Base-by-base conservation (phyloP, 768 basidiomycete species). In the Artomyces pyxidatus region DNA sequence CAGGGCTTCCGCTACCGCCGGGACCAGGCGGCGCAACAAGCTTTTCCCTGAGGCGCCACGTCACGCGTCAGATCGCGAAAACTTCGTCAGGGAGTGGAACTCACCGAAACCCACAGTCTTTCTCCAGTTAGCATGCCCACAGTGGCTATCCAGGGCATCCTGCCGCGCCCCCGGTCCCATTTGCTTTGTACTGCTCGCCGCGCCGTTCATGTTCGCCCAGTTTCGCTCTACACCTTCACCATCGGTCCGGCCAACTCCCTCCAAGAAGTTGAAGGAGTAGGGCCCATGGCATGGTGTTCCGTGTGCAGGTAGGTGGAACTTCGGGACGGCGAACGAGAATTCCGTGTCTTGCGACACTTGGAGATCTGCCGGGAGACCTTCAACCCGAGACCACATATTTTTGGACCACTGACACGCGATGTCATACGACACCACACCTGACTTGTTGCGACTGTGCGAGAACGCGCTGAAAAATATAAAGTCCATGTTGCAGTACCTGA, bases 191-290 rank as follows among this genome's bases (percentile, higher is more conserved):
- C 66, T 65, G 4, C 48, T 17, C 4, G 67, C 59, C 0, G 61
- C 27, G 0, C 52, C 54, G 45, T 68, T 66, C 9, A 61, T 55
- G 21, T 58, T 29, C 0, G 65, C 54, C 67, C 66, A 71, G 0
- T 55, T 57, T 1, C 61, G 51, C 51, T 71, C 68, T 6, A 61
- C 52, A 0, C 58, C 65, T 39, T 71, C 69, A 1, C 69, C 69
- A 50, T 70, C 66, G 0, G 65, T 68, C 25, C 60, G 55, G 0
- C 60, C 68, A 11, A 59, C 58, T 11, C 63, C 61, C 11, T 2
- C 3, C 3, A 6, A n/a, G 11, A n/a, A 16, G 5, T 49, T 49
- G 38, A 58, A 53, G 49, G 68, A 65, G 47, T 63, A 58, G 0
- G 58, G 63, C 4, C 42, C 19, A 9, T 61, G 59, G 42, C 65